A percentile compares a stretch with the other conserved stretches of the same genome.
Conservation (phyloP, 2,329 filamentous ascomycete genomes). For the Xenosphaeropsis pyriputrescens region DNA sequence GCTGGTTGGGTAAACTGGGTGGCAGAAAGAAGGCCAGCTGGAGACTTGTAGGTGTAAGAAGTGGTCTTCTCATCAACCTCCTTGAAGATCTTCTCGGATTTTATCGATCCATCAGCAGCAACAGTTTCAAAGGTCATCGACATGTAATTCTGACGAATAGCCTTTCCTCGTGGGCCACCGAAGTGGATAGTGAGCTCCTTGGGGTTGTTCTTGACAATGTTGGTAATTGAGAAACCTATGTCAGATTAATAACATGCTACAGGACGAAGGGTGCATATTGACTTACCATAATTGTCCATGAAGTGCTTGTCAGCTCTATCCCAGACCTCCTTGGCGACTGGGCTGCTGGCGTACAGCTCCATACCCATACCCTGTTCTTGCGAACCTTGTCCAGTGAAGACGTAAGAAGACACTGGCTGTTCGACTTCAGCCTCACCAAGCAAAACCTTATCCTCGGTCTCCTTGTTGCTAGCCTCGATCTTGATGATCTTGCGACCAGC, state of each 20-base stretch:
- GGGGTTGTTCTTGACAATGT: slow-evolving; percentile 99
- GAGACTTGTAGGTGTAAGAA: slow-evolving; percentile 94
- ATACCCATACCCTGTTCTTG: slow-evolving; percentile 99
- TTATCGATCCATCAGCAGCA: slow-evolving; percentile 76
- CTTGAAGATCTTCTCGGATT: slow-evolving; percentile 99
- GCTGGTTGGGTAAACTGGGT: slow-evolving; percentile 98
- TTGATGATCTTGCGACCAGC: slow-evolving; percentile 98
- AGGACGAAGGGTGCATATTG: neutral
- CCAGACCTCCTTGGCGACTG: slow-evolving; percentile 94
- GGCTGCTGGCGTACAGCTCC: slow-evolving; percentile 89
- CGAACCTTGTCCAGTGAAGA: slow-evolving; percentile 96
- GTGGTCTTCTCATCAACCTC: slow-evolving; percentile 85
- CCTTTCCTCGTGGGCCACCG: slow-evolving; percentile 89
- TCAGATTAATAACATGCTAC: slow-evolving; percentile 11
- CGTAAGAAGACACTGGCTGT: slow-evolving; percentile 90
- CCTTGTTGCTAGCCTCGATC: slow-evolving; percentile 89
- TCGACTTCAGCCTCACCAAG: slow-evolving; percentile 94
- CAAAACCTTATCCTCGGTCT: slow-evolving; percentile 92
- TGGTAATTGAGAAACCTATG: slow-evolving; percentile 82
- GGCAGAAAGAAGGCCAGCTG: slow-evolving; percentile 84
- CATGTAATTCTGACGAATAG: slow-evolving; percentile 98
- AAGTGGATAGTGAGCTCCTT: slow-evolving; percentile 98
- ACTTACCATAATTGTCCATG: slow-evolving; percentile 90
- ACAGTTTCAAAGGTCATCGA: slow-evolving; percentile 99
- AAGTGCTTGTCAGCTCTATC: slow-evolving; percentile 96